A percentile compares a stretch with the other conserved stretches of the same genome.
Evolutionary conservation across 2,329 filamentous ascomycete genomes (phyloP).

Genomic region (Xylariaceae sp.): DNA sequence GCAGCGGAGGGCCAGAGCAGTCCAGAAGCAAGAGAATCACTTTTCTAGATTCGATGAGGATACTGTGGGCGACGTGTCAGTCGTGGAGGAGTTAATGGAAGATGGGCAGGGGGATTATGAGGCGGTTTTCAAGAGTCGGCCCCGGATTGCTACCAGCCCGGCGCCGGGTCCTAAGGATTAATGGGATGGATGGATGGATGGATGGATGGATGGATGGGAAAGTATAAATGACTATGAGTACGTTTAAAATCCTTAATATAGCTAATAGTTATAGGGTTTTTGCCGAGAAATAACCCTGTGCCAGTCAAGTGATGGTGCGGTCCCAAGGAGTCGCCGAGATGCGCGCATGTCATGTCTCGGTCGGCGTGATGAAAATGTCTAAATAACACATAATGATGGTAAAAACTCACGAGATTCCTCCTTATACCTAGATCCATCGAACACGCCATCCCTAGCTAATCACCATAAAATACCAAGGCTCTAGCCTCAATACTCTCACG

Average conservation of each 20-base stretch:
- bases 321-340: no score
- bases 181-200: neutral
- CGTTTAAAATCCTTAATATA: no score
- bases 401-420: no score
- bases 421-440: no score
- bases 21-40: slow-evolving; percentile 39
- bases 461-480: slow-evolving; percentile 44
- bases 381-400: no score
- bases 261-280: no score
- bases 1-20: slow-evolving; percentile 40
- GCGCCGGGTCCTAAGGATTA: slow-evolving; percentile 40
- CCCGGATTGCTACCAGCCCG: slow-evolving; percentile 73
- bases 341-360: no score
- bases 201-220: no score
- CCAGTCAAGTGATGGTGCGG: no score
- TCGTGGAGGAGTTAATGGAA: slow-evolving; percentile 57
- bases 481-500: slow-evolving; percentile 54
- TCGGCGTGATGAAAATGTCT: no score
- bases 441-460: neutral
- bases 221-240: no score
- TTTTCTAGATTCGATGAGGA: slow-evolving; percentile 48
- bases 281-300: no score
- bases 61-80: slow-evolving; percentile 26
- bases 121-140: slow-evolving; percentile 78
- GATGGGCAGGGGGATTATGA: slow-evolving; percentile 55